These are phyloP conservation scores for Pseudogymnoascus sp. DNA, from an alignment of 2,329 filamentous ascomycete species.

Conservation along the genomic window DNA sequence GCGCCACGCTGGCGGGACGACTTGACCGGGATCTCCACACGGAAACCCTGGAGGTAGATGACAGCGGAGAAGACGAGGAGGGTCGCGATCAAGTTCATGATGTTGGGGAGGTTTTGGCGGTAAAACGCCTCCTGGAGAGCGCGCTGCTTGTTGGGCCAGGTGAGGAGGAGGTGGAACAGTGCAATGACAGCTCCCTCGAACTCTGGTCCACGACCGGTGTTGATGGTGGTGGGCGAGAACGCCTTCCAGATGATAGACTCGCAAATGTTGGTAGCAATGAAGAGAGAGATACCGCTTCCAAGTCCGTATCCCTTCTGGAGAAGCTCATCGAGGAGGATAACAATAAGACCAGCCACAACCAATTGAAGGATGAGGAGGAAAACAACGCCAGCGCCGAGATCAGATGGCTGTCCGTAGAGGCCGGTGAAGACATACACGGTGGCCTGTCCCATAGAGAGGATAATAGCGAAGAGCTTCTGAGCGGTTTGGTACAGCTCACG, in stretches of 20 bases:
- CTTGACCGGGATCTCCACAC: constrained; percentile 99
- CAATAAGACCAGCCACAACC: constrained; percentile 93
- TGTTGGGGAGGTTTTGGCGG: constrained; percentile 97
- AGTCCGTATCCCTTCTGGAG: constrained; percentile 99
- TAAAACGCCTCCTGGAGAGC: constrained; percentile 98
- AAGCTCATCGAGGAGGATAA: constrained; percentile 97
- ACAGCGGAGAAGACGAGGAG: constrained; percentile 90
- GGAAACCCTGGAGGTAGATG: constrained; percentile 99
- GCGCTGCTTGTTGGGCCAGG: constrained; percentile 98
- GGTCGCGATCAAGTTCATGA: constrained; percentile 96
- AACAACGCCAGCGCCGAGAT: constrained; percentile 95
- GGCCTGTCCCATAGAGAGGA: constrained; percentile 93
- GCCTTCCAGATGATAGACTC: constrained; percentile 99
- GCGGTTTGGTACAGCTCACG: constrained; percentile 99
- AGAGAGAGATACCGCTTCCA: constrained; percentile 95
- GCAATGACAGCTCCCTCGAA: constrained; percentile 98
- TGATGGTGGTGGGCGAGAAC: constrained; percentile 98
- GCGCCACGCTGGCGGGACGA: constrained; percentile 97
- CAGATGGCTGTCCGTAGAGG: constrained; percentile 92
- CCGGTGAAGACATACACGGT: constrained; percentile 98
- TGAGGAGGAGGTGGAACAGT: constrained; percentile 94
- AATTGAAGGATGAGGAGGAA: constrained; percentile 97
- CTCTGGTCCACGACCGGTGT: constrained; percentile 97
- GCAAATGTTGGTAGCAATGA: constrained; percentile 99
- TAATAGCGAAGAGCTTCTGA: constrained; percentile 97